phyloP scores from a whole-genome alignment of 352 stramenopile genomes.

The Aphanomyces invadans region DNA sequence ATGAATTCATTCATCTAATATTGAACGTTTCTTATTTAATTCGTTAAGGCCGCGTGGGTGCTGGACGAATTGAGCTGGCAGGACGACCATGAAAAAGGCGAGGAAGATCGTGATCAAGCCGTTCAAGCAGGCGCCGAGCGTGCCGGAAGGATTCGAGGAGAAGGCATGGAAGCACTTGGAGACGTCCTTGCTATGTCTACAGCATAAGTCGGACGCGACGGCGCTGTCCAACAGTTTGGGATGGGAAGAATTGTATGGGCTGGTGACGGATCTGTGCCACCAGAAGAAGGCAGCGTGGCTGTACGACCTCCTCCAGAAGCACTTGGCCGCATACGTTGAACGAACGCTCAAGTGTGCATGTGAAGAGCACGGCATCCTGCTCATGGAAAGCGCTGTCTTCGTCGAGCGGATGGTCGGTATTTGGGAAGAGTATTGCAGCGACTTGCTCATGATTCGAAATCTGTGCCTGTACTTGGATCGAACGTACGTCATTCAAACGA shows the following conservation, averaged over 20 bases:
- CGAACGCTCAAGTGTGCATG: slow-evolving; percentile 14
- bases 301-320: slow-evolving; percentile 29
- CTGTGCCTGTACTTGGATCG: slow-evolving; percentile 92
- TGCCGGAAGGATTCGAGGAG: slow-evolving; percentile 67
- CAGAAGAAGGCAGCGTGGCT: slow-evolving; percentile 85
- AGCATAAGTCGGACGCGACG: slow-evolving; percentile 51
- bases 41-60: background rate
- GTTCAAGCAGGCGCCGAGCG: slow-evolving; percentile 68
- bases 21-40: background rate
- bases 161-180: slow-evolving; percentile 70
- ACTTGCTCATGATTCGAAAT: slow-evolving; percentile 89
- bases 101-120: slow-evolving; percentile 85
- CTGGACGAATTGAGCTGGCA: too few relatives aligned
- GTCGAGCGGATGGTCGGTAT: slow-evolving; percentile 27
- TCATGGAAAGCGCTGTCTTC: slow-evolving; percentile 19
- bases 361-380: slow-evolving; percentile 16
- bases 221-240: slow-evolving; percentile 36
- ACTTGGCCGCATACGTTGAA: slow-evolving; percentile 11
- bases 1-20: background rate
- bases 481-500: slow-evolving; percentile 83
- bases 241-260: slow-evolving; percentile 75
- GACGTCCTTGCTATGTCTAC: slow-evolving; percentile 51
- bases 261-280: slow-evolving; percentile 87
- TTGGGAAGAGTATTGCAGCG: slow-evolving; percentile 88
- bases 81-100: slow-evolving; percentile 23